These are phyloP conservation scores for Houttuynia cordata DNA, from an alignment of 164 flowering plant genomes.

Conservation along the genomic window DNA sequence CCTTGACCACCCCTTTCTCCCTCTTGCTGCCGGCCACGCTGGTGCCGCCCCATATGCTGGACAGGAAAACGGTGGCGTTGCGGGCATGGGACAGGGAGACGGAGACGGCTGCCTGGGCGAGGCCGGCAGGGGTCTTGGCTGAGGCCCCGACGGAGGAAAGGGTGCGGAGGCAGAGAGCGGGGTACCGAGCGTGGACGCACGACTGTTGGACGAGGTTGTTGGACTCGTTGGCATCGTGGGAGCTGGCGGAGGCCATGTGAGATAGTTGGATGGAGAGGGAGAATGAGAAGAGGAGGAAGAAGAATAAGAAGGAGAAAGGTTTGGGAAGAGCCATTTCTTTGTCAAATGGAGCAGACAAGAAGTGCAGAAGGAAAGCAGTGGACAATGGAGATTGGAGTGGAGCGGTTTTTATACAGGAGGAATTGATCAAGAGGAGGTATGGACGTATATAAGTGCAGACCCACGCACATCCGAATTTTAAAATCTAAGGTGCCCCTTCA, in stretches of 20 bases:
- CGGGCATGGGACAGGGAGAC: slow-evolving; percentile 31
- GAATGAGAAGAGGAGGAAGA: not conserved
- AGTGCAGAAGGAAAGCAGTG: too few species aligned
- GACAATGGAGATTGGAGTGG: too few species aligned
- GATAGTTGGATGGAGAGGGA: not conserved
- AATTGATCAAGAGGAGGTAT: too few species aligned
- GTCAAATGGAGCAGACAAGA: not conserved
- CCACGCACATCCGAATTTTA: too few species aligned
- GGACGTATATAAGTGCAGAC: too few species aligned
- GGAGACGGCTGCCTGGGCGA: slow-evolving; percentile 45
- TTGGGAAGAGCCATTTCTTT: not conserved
- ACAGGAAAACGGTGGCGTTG: not conserved
- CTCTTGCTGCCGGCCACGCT: slow-evolving; percentile 18
- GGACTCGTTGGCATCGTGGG: not conserved
- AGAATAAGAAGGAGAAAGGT: not conserved
- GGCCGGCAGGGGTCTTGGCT: slow-evolving; percentile 28
- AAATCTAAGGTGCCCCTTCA: too few species aligned
- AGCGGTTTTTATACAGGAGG: too few species aligned
- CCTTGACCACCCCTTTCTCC: slow-evolving; percentile 47
- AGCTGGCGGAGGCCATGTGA: too few species aligned
- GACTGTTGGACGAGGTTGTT: not conserved
- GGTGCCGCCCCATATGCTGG: not conserved
- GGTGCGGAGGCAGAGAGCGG: not conserved
- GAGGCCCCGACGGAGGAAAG: not conserved
- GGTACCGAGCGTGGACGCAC: slow-evolving; percentile 3